Evolutionary conservation across 208 protist genomes (phyloP).

Genomic region (Vickermania ingenoplastis): DNA sequence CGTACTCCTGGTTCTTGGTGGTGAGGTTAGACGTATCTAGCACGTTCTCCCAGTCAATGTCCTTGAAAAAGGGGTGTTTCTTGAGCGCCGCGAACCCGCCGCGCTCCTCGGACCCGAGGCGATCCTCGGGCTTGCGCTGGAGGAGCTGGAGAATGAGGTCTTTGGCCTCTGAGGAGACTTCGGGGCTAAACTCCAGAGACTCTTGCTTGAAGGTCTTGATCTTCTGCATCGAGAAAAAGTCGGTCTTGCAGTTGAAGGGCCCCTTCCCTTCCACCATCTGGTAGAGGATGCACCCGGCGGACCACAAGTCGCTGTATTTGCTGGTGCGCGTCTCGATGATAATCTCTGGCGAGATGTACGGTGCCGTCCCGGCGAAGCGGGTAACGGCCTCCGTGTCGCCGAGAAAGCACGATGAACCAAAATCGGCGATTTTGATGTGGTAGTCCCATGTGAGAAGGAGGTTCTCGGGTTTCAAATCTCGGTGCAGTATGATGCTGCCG

Average conservation of each 20-base stretch:
- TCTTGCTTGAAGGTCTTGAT: slow-evolving; percentile 30
- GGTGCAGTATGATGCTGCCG: slow-evolving; percentile 55
- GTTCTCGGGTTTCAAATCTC: slow-evolving; percentile 84
- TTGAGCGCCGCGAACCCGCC: slow-evolving; percentile 79
- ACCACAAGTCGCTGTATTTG: slow-evolving; percentile 96
- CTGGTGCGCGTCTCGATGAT: slow-evolving; percentile 64
- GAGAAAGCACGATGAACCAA: slow-evolving; percentile 69
- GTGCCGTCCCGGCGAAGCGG: slow-evolving; percentile 55
- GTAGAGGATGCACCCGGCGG: slow-evolving; percentile 97
- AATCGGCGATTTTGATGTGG: slow-evolving; percentile 54
- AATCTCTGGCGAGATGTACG: slow-evolving; percentile 86
- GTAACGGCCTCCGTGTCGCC: slow-evolving; percentile 47
- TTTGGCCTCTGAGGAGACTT: slow-evolving; percentile 38
- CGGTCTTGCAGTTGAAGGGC: slow-evolving; percentile 41
- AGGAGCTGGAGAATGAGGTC: slow-evolving; percentile 81
- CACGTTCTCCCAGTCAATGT: slow-evolving; percentile 51
- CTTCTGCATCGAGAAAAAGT: slow-evolving; percentile 49
- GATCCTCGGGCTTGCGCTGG: slow-evolving; percentile 35
- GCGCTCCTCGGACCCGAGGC: slow-evolving; percentile 51
- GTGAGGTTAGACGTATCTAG: slow-evolving; percentile 36
- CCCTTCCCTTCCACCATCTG: slow-evolving; percentile 40
- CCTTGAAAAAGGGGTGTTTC: slow-evolving; percentile 75
- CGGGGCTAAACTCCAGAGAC: slow-evolving; percentile 5
- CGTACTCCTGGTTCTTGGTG: slow-evolving; percentile 27
- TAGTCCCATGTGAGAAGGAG: slow-evolving; percentile 68